Evolutionary conservation across 1,284 basidiomycete genomes (phyloP).

Genomic region (Austropuccinia psidii): DNA sequence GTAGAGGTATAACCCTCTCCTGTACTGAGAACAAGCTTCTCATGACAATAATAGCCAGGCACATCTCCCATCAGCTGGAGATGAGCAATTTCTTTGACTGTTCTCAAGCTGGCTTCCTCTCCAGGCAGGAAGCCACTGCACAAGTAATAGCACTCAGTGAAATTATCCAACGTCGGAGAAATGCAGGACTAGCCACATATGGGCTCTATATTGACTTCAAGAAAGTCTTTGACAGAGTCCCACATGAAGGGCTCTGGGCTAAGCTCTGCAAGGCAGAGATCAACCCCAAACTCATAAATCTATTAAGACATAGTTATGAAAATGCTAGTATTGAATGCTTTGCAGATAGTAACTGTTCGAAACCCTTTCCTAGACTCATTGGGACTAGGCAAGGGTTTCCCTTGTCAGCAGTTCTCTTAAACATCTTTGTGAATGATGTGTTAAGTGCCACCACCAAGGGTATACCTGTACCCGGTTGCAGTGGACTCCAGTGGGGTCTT

Average conservation of each 20-base stretch:
- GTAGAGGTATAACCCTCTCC: constrained; percentile 3
- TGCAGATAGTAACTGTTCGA: background rate
- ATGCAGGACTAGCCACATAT: background rate
- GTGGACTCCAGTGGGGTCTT: background rate
- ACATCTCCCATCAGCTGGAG: background rate
- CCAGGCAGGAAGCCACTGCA: background rate
- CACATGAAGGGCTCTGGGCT: constrained; percentile 15
- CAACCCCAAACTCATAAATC: background rate
- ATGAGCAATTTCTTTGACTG: background rate
- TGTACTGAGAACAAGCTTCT: constrained; percentile 7
- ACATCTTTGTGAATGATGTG: constrained; percentile 19
- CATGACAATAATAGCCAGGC: background rate
- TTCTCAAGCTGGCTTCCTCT: constrained; percentile 1
- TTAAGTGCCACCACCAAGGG: background rate
- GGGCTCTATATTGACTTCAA: constrained; percentile 18
- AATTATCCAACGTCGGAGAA: background rate
- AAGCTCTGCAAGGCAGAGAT: background rate
- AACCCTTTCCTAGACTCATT: background rate
- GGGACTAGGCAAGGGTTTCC: background rate
- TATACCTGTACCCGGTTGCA: background rate
- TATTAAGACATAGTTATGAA: background rate
- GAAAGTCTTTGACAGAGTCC: constrained; percentile 17
- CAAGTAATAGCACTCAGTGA: background rate
- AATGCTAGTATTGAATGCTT: background rate
- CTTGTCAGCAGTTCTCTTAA: background rate